Conservation (phyloP, 2,329 filamentous ascomycete genomes). For the Cladobotryum protrusum region DNA sequence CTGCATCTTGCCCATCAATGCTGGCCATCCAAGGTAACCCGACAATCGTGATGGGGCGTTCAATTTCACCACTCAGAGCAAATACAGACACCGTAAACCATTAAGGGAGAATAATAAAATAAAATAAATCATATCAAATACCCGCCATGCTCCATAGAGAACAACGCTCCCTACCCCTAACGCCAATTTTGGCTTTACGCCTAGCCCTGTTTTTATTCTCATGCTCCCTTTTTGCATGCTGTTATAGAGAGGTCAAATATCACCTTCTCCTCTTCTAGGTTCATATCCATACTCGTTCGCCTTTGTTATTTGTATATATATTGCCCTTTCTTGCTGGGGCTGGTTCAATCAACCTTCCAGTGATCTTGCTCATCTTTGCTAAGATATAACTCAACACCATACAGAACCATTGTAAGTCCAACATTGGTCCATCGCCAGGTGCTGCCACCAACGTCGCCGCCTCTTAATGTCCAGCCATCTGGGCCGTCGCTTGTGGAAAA, state of each 20-base stretch:
- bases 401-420: conserved; percentile 79
- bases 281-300: not conserved
- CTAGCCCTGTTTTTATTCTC: conserved; percentile 10
- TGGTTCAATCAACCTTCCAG: conserved; percentile 82
- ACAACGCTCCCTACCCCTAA: conserved; percentile 24
- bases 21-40: not conserved
- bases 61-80: not conserved
- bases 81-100: not conserved
- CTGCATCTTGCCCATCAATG: not conserved
- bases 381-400: conserved; percentile 84
- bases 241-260: not conserved
- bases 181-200: conserved; percentile 22
- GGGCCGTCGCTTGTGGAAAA: conserved; percentile 71
- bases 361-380: conserved; percentile 82
- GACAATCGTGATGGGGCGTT: not conserved
- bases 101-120: conserved; percentile 6
- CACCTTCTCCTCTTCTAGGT: not conserved
- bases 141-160: conserved; percentile 28
- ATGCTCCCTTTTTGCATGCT: conserved; percentile 13
- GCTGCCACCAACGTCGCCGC: conserved; percentile 73
- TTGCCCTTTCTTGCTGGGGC: conserved; percentile 4
- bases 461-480: conserved; percentile 77
- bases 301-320: not conserved
- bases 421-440: conserved; percentile 93
- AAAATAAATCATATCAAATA: conserved; percentile 23